A percentile compares a stretch with the other conserved stretches of the same genome.
These are phyloP conservation scores for Fistulifera solaris DNA, from an alignment of 108 stramenopile genomes.

Conservation along the genomic window DNA sequence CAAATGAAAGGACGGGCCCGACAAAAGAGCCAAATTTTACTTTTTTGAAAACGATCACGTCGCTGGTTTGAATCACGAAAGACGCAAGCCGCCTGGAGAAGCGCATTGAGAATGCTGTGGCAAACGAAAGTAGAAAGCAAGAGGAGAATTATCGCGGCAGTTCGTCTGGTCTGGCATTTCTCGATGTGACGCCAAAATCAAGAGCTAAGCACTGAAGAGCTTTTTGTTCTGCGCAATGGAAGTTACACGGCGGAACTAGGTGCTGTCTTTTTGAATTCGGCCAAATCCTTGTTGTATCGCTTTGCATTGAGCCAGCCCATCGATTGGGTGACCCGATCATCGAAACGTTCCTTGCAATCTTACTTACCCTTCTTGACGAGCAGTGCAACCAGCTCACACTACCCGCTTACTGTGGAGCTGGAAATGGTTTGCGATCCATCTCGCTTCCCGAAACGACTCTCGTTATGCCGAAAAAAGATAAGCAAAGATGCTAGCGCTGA, in stretches of 20 bases:
- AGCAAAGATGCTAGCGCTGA: slow-evolving; percentile 35
- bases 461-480: slow-evolving; percentile 14
- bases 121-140: too few species aligned
- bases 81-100: too few species aligned
- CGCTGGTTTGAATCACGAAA: neutral
- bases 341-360: slow-evolving; percentile 19
- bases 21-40: slow-evolving; percentile 45
- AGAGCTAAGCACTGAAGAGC: slow-evolving; percentile 12
- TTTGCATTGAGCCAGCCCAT: slow-evolving; percentile 40
- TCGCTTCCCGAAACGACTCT: slow-evolving; percentile 21
- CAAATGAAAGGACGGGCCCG: slow-evolving; percentile 70
- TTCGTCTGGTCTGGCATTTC: too few species aligned
- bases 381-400: slow-evolving; percentile 22
- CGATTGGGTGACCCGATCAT: slow-evolving; percentile 30
- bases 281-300: slow-evolving; percentile 46
- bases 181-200: neutral
- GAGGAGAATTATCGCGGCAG: too few species aligned
- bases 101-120: too few species aligned
- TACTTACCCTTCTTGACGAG: slow-evolving; percentile 39
- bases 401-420: slow-evolving; percentile 33
- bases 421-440: slow-evolving; percentile 17
- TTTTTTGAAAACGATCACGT: slow-evolving; percentile 19
- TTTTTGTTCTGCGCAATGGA: slow-evolving; percentile 25
- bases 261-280: slow-evolving; percentile 33
- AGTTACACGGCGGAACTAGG: slow-evolving; percentile 12